These are phyloP conservation scores for Aspergillus ostianus DNA, from an alignment of 495 filamentous ascomycete genomes.

Conservation along the genomic window DNA sequence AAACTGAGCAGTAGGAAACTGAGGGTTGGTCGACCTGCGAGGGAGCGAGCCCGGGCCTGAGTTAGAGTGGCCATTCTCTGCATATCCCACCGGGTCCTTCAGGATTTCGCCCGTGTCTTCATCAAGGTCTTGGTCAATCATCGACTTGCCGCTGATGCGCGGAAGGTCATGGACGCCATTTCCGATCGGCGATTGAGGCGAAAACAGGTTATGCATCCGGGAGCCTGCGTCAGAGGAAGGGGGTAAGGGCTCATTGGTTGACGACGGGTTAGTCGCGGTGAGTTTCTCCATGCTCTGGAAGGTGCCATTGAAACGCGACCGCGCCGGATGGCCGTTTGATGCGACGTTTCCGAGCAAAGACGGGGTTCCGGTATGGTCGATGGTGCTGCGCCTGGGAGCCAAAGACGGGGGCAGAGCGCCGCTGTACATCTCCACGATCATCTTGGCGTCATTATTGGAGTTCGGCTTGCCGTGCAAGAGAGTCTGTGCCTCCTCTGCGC, in stretches of 20 bases:
- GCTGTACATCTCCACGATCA: conserved; percentile 74
- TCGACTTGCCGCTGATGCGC: conserved; percentile 73
- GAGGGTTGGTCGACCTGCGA: conserved; percentile 72
- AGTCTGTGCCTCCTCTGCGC: conserved; percentile 73
- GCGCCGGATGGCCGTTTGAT: conserved; percentile 54
- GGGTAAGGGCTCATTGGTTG: conserved; percentile 54
- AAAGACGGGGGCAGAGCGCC: conserved; percentile 41
- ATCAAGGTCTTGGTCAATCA: conserved; percentile 82
- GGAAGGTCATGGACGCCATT: conserved; percentile 68
- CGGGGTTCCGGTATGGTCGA: conserved; percentile 55
- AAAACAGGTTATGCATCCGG: conserved; percentile 73
- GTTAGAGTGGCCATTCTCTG: conserved; percentile 65
- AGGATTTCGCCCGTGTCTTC: conserved; percentile 84
- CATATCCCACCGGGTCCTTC: conserved; percentile 81
- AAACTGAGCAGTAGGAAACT: conserved; percentile 70
- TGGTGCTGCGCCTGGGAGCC: conserved; percentile 55
- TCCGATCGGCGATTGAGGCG: conserved; percentile 78
- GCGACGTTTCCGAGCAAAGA: conserved; percentile 54
- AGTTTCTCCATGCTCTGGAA: conserved; percentile 73
- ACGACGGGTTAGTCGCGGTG: conserved; percentile 59
- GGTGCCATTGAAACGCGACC: conserved; percentile 74
- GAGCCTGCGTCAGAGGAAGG: conserved; percentile 58
- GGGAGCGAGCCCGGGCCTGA: conserved; percentile 37
- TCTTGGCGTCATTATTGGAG: conserved; percentile 66
- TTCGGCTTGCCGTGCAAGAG: conserved; percentile 80